These are phyloP conservation scores for Urochloa ruziziensis DNA, from an alignment of 176 grass and related monocot genomes.

Conservation along the genomic window DNA sequence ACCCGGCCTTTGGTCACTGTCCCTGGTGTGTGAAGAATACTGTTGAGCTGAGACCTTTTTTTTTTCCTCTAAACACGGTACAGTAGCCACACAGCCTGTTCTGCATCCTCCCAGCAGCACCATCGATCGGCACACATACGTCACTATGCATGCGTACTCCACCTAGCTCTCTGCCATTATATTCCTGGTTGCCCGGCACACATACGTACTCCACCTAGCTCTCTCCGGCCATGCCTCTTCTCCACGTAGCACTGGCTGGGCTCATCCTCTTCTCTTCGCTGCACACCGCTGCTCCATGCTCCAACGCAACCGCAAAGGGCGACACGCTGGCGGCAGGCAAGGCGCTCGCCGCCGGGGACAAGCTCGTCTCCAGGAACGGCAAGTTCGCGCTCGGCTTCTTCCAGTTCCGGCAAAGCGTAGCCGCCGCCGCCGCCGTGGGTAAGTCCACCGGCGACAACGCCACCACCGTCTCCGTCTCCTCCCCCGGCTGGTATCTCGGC, in stretches of 20 bases:
- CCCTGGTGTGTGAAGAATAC: background rate
- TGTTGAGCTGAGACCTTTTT: background rate
- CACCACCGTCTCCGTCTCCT: background rate
- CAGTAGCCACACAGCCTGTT: too few relatives aligned
- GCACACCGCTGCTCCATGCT: background rate
- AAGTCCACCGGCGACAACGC: background rate
- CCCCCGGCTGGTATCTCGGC: background rate
- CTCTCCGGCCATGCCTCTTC: background rate
- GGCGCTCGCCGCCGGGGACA: background rate
- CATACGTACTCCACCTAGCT: background rate
- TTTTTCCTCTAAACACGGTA: background rate
- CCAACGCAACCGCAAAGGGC: background rate
- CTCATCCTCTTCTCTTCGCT: background rate
- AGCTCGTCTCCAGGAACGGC: slow-evolving; percentile 25
- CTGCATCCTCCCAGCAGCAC: too few relatives aligned
- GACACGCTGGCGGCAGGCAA: background rate
- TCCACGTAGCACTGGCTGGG: background rate
- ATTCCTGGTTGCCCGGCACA: background rate
- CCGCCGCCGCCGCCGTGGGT: background rate
- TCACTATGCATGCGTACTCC: background rate
- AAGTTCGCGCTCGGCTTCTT: slow-evolving; percentile 60
- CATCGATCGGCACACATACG: too few relatives aligned
- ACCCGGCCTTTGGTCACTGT: too few relatives aligned
- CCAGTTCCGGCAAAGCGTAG: background rate
- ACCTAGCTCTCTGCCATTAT: background rate